A percentile compares a stretch with the other conserved stretches of the same genome.
Evolutionary conservation across 495 filamentous ascomycete genomes (phyloP).

Genomic region (Penicillium tannophilum): DNA sequence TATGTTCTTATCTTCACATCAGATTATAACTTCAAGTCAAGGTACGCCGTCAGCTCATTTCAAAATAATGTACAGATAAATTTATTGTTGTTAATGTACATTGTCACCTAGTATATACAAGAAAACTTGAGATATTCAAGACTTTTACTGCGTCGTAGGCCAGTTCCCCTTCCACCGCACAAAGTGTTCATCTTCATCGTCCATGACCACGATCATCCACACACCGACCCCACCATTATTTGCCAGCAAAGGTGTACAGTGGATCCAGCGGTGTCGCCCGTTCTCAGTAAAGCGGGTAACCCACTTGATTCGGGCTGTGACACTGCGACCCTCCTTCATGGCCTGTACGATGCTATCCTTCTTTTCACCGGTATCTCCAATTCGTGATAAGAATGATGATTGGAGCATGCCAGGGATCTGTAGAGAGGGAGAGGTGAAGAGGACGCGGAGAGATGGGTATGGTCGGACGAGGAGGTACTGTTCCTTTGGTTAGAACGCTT

Average conservation of each 20-base stretch:
- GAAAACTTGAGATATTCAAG: slow-evolving; percentile 2
- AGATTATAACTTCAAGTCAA: too few species aligned
- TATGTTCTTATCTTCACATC: too few species aligned
- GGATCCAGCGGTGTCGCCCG: slow-evolving; percentile 57
- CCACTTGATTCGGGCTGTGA: slow-evolving; percentile 68
- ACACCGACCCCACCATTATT: slow-evolving; percentile 59
- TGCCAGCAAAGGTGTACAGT: slow-evolving; percentile 61
- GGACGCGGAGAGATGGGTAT: slow-evolving; percentile 22
- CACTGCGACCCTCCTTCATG: slow-evolving; percentile 58
- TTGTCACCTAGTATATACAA: slow-evolving; percentile 2
- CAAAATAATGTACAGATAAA: background rate
- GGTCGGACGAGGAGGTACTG: slow-evolving; percentile 23
- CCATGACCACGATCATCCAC: slow-evolving; percentile 64
- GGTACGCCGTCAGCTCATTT: too few species aligned
- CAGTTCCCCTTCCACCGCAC: slow-evolving; percentile 13
- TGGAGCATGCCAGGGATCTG: slow-evolving; percentile 26
- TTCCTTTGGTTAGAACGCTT: background rate
- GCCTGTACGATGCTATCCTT: slow-evolving; percentile 57
- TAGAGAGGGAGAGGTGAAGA: slow-evolving; percentile 23
- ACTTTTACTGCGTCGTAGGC: slow-evolving; percentile 5
- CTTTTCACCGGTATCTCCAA: slow-evolving; percentile 55
- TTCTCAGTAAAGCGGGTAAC: slow-evolving; percentile 43
- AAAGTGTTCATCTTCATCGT: slow-evolving; percentile 39
- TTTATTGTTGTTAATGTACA: background rate
- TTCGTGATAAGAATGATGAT: slow-evolving; percentile 45